Evolutionary conservation across 2,329 filamentous ascomycete species (phyloP).

Genomic region (Colletotrichum kahawae): DNA sequence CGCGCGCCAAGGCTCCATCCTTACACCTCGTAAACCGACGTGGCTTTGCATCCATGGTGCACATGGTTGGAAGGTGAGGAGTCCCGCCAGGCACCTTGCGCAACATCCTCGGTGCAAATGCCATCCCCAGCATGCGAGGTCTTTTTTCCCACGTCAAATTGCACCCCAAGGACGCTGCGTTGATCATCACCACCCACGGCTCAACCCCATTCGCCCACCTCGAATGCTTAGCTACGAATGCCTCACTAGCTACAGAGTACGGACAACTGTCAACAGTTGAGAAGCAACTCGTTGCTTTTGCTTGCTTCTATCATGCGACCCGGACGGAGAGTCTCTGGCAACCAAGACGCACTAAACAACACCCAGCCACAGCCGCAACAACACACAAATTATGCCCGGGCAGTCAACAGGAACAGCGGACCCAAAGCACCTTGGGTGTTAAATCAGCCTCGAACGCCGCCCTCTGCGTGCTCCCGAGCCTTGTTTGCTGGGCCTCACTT

Average conservation of each 20-base stretch:
- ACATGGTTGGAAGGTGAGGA: not conserved
- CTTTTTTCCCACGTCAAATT: not conserved
- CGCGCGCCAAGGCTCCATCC: not conserved
- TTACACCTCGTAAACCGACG: conserved; percentile 11
- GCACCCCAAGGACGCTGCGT: not conserved
- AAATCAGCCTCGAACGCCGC: not conserved
- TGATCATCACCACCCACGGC: not conserved
- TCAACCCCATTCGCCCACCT: not conserved
- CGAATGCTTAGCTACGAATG: not conserved
- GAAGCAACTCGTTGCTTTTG: not conserved
- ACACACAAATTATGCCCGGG: not conserved
- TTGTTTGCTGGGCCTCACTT: not conserved
- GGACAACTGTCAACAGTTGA: not conserved
- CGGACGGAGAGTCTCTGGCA: not conserved
- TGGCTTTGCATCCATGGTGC: conserved; percentile 4
- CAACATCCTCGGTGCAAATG: not conserved
- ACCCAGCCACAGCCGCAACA: not conserved
- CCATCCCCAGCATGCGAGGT: not conserved
- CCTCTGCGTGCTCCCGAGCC: not conserved
- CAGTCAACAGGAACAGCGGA: not conserved
- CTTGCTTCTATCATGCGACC: not conserved
- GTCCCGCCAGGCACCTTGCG: not conserved
- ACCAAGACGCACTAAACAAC: not conserved
- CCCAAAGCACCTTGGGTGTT: not conserved
- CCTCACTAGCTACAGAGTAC: not conserved